Conservation (phyloP, 805 yeast species). For the Priceomyces carsonii region DNA sequence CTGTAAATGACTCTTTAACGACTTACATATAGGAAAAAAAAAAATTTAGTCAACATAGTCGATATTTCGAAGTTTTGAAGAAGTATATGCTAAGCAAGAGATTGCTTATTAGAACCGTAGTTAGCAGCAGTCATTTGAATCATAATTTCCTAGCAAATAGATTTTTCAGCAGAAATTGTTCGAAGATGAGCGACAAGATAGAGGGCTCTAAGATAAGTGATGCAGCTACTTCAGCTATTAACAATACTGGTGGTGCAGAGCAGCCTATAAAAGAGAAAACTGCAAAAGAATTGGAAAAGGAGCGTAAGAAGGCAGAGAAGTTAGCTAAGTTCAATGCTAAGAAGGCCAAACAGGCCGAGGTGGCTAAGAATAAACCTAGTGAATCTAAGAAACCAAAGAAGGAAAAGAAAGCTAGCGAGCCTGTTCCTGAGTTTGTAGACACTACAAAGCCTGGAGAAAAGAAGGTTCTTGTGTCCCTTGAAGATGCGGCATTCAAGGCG, state of each 20-base stretch:
- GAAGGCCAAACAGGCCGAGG: constrained; percentile 58
- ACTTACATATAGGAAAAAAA: constrained; percentile 7
- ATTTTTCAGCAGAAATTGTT: constrained; percentile 5
- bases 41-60: constrained; percentile 5
- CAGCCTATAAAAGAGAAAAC: constrained; percentile 53
- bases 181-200: constrained; percentile 10
- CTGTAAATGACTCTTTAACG: too few species aligned
- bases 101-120: constrained; percentile 12
- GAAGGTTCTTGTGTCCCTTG: constrained; percentile 81
- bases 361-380: constrained; percentile 41
- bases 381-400: constrained; percentile 63
- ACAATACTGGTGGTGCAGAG: constrained; percentile 11
- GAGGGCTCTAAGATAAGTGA: constrained; percentile 14
- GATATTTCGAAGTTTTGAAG: background rate
- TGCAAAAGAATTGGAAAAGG: constrained; percentile 82
- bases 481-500: constrained; percentile 91
- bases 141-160: constrained; percentile 3
- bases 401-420: constrained; percentile 67
- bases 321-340: constrained; percentile 86
- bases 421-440: constrained; percentile 84
- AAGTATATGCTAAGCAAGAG: constrained; percentile 17
- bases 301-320: constrained; percentile 85
- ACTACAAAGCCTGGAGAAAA: constrained; percentile 86
- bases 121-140: constrained; percentile 6
- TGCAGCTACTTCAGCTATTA: constrained; percentile 8